Evolutionary conservation across 352 stramenopile genomes (phyloP).

Genomic region (Phytophthora quininea): DNA sequence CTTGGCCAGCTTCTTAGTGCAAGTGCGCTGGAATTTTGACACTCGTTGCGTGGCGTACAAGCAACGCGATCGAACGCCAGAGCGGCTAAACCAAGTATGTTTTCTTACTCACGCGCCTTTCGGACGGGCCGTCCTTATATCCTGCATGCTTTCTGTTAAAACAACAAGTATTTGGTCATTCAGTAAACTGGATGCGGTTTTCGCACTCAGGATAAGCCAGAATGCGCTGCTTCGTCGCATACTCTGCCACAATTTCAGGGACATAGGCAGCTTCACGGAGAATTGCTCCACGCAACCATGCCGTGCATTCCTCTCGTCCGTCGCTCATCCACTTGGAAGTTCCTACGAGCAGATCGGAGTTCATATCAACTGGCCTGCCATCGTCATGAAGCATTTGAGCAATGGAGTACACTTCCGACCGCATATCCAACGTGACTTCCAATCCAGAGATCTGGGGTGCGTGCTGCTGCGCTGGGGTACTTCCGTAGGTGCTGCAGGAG

Average conservation of each 20-base stretch:
- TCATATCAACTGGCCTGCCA: conserved; percentile 43
- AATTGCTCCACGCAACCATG: conserved; percentile 55
- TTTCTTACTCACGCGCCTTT: no score
- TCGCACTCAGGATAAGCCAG: conserved; percentile 49
- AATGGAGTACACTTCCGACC: conserved; percentile 20
- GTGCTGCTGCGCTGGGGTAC: conserved; percentile 65
- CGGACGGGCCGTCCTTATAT: no score
- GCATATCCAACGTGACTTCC: conserved; percentile 25
- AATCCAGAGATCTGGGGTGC: conserved; percentile 71
- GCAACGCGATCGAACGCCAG: no score
- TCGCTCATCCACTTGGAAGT: conserved; percentile 69
- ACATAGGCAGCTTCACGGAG: conserved; percentile 46
- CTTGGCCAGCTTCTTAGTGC: no score
- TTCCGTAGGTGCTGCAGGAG: conserved; percentile 70
- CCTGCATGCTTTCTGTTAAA: no score
- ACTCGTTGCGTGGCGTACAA: no score
- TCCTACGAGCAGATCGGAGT: conserved; percentile 49
- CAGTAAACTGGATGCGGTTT: conserved; percentile 46
- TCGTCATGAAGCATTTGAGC: conserved; percentile 33
- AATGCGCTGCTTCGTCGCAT: conserved; percentile 54
- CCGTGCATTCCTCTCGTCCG: conserved; percentile 64
- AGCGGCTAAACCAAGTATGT: no score
- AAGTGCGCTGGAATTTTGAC: no score
- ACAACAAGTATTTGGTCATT: conserved; percentile 21
- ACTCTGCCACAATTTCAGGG: conserved; percentile 34